phyloP scores from a whole-genome alignment of 1,284 basidiomycete species.

The Cryptococcus hybrid region DNA sequence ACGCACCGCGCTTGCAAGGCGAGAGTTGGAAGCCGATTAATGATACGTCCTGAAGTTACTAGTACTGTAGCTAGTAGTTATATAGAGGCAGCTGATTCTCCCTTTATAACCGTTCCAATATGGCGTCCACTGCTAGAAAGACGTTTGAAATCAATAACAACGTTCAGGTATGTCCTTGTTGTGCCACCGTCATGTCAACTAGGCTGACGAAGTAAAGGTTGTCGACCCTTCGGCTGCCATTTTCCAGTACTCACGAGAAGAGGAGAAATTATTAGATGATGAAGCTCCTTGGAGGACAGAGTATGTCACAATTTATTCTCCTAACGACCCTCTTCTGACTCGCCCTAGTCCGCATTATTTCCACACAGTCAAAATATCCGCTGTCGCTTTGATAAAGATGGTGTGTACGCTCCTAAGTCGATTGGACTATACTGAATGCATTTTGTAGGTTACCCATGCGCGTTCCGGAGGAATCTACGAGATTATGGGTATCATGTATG shows the following conservation, averaged over 20 bases:
- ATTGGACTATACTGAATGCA: background rate
- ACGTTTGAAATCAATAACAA: conserved; percentile 83
- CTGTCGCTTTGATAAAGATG: conserved; percentile 97
- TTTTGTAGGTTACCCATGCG: conserved; percentile 84
- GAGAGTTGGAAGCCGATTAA: background rate
- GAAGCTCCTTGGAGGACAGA: conserved; percentile 84
- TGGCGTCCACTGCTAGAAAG: conserved; percentile 51
- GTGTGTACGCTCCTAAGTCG: conserved; percentile 51
- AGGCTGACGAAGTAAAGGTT: conserved; percentile 14
- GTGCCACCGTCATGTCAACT: background rate
- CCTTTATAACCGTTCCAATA: background rate
- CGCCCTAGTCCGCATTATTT: conserved; percentile 78
- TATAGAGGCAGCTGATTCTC: background rate
- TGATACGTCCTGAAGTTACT: background rate
- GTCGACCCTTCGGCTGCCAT: conserved; percentile 62
- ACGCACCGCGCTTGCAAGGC: background rate
- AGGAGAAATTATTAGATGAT: conserved; percentile 67
- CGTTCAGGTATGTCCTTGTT: conserved; percentile 50
- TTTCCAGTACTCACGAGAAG: conserved; percentile 72
- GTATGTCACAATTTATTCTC: conserved; percentile 52
- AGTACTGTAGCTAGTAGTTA: background rate
- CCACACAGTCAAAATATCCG: conserved; percentile 90
- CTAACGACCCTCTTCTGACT: background rate
- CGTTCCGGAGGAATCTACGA: conserved; percentile 96
- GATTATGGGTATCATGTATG: conserved; percentile 99